A percentile compares a stretch with the other conserved stretches of the same genome.
Evolutionary conservation across 192 early-diverging fungal genomes (phyloP).

Genomic region (Umbelopsis vinacea): DNA sequence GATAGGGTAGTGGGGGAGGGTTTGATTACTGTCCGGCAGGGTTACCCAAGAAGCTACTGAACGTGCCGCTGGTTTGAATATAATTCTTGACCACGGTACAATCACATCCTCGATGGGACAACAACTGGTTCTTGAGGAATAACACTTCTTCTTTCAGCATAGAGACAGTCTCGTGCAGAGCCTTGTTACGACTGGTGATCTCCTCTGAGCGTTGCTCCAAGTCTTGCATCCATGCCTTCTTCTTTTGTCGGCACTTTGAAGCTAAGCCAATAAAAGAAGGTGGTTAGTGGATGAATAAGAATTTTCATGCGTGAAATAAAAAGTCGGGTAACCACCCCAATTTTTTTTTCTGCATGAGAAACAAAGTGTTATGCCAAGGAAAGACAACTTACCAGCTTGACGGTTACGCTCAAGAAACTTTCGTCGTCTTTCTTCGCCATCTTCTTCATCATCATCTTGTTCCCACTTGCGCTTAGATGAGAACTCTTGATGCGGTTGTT

Average conservation of each 20-base stretch:
- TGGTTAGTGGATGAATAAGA: too few relatives aligned
- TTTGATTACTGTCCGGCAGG: too few relatives aligned
- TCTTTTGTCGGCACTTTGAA: conserved; percentile 45
- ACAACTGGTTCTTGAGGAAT: conserved; percentile 35
- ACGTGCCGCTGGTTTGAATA: conserved; percentile 16
- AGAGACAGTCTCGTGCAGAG: conserved; percentile 28
- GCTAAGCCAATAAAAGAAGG: not conserved
- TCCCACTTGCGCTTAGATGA: conserved; percentile 1
- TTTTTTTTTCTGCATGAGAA: not conserved
- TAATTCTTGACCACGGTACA: conserved; percentile 31
- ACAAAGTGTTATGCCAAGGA: not conserved
- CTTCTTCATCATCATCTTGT: conserved; percentile 25
- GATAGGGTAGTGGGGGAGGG: not conserved
- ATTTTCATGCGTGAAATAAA: too few relatives aligned
- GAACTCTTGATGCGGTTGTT: not conserved
- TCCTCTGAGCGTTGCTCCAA: conserved; percentile 37
- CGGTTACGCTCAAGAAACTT: conserved; percentile 37
- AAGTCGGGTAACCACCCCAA: too few relatives aligned
- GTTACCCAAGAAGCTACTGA: not conserved
- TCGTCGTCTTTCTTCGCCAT: conserved; percentile 34
- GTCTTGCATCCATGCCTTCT: conserved; percentile 43
- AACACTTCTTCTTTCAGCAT: conserved; percentile 40
- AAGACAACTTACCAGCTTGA: conserved; percentile 26
- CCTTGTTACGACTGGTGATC: conserved; percentile 29
- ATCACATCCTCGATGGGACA: conserved; percentile 38